Conservation (phyloP, 2,329 filamentous ascomycete species). For the Trichoderma sp. region DNA sequence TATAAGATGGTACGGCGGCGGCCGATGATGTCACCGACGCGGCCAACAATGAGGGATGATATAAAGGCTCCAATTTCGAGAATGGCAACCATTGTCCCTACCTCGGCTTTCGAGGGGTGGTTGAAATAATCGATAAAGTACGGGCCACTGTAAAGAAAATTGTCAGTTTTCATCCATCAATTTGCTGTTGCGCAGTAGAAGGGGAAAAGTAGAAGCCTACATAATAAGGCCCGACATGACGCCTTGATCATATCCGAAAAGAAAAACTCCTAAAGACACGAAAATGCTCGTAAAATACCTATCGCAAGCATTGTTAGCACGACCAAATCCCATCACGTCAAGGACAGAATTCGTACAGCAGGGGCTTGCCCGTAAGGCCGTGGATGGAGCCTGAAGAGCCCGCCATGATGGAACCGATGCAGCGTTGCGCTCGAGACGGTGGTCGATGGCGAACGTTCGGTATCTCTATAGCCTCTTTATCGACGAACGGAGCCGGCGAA, state of each 20-base stretch:
- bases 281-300: conserved; percentile 96
- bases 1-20: conserved; percentile 88
- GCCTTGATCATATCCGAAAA: conserved; percentile 88
- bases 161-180: conserved; percentile 25
- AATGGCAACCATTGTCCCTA: conserved; percentile 97
- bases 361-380: conserved; percentile 91
- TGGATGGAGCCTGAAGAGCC: conserved; percentile 73
- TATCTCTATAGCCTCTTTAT: conserved; percentile 79
- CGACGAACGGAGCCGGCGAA: conserved; percentile 44
- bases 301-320: conserved; percentile 22
- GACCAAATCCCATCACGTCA: conserved; percentile 14
- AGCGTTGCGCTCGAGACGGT: conserved; percentile 65
- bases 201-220: conserved; percentile 42
- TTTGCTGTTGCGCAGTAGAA: not conserved
- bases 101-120: conserved; percentile 79
- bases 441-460: conserved; percentile 64
- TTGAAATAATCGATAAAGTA: conserved; percentile 92
- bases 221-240: conserved; percentile 77
- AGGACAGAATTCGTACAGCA: conserved; percentile 62
- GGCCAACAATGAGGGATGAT: conserved; percentile 81
- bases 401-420: conserved; percentile 83
- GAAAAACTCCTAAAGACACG: conserved; percentile 80
- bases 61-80: conserved; percentile 91
- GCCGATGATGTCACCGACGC: conserved; percentile 87
- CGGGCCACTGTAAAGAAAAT: conserved; percentile 59